Evolutionary conservation across 192 early-diverging fungal genomes (phyloP), one percentile per base, ranked within the genome.

Genomic region (Coemansia sp.): DNA sequence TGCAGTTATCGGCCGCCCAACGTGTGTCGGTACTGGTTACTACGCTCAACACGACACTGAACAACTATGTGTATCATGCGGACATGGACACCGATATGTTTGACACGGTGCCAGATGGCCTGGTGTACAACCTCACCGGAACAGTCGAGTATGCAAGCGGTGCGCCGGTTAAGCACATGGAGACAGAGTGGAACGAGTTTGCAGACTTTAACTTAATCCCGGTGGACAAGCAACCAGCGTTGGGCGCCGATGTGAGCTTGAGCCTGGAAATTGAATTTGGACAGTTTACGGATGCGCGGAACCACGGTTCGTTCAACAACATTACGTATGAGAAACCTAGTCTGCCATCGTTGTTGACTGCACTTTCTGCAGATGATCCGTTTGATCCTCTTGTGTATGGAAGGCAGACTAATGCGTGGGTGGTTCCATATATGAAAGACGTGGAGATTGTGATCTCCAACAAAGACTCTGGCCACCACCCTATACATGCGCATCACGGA

Each of bases 401-500:
- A 49, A 72, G 73, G 56, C 82, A 87, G 75, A 82, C 87, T 12
- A 83, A 87, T 37, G 73, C 89, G 4, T 73, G 80, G 51, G 74
- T 92, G 18, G 51, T 90, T n/a, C 67, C 85, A 19, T 84, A 93
- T 59, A 57, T 87, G 73, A 62, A 89, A 13, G 82, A 84, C 37
- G 63, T 90, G 32, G 85, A 94, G 75, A 71, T 94, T 45, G 78
- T 89, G 16, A 77, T 94, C 60, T 86, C 83, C 69, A 96, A 96
- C 77, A 66, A 71, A 29, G 92, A 94, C 61, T 69, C 80, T 16
- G 91, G 88, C 61, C 75, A 65, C 56, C 94, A 96, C 50, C 72
- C 85, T 62, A 85, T 94, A 84, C 94, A 95, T 76, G 73, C 94
- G 19, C 94, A 95, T 69, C 92, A 92, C 5, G 90, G 93, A 71